Evolutionary conservation across 1,139 yeast genomes (phyloP), one percentile per base, ranked within the genome.

Genomic region (Protomyces inouyei): DNA sequence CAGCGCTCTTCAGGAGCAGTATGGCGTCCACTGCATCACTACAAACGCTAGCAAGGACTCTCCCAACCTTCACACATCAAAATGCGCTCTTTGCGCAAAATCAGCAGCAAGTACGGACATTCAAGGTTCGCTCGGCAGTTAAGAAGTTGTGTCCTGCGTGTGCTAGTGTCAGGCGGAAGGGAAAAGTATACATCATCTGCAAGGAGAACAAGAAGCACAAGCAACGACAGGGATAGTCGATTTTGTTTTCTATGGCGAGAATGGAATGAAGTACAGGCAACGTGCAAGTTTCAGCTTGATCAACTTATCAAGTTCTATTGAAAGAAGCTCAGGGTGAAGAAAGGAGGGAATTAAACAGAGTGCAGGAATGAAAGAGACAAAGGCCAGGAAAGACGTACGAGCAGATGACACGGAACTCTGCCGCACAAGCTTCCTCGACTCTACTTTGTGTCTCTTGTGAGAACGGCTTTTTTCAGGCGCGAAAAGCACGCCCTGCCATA

Each of bases 41-140:
- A 28, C 32, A 28, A 28, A 28, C 32, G 32, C 32, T 28, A 28
- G 32, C 32, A 4, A 28, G 32, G 32, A 28, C 32, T 6, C 32
- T 28, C 32, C 32, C 32, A 5, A 6, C 32, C 32, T 5, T 28
- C 8, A 4, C 32, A 28, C 32, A 28, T 6, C 32, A 28, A 28
- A 28, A 28, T 28, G 32, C 32, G 32, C 43, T 37, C 16, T 37
- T 37, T n/a, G 16, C 14, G 16, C 43, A 37, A 37, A 37, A 10
- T n/a, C 43, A 10, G 45, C 43, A 21, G 16, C 63, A 59, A 8
- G 25, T 52, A 4, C 56, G 63, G 3, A 55, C 57, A 21, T 52
- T 59, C 57, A 59, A 59, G 35, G 63, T 59, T 10, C 63, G 63
- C 10, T 59, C 63, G 32, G 63, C 63, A 38, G 63, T 59, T 45